Base-by-base conservation (phyloP, 345 rosid genomes). In the Physaria fendleri region DNA sequence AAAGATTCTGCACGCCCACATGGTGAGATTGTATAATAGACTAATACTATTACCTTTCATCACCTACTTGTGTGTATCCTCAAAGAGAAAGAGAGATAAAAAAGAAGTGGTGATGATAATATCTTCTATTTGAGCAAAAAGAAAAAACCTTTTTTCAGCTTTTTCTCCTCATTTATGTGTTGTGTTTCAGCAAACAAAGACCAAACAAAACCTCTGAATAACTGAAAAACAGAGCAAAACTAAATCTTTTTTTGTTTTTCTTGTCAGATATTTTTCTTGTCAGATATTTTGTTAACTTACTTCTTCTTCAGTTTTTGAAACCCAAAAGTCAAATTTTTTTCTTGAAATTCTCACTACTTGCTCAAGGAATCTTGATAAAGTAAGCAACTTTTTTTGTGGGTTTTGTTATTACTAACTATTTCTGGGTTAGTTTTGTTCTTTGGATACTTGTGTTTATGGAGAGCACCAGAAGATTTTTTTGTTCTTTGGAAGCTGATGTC, bases 1-100 rank as follows among this genome's bases (percentile, higher is more conserved):
- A 70, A 70, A 70, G 74, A 70, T 70, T 63, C 74, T 70, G 59
- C 74, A 63, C 69, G 64, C 74, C 65, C 74, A 70, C 74, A 70
- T 63, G 69, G 60, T 70, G 54, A 70, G 69, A 56, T 25, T 48
- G n/a, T n/a, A 56, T 56, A 63, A 55, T 70, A 70, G 54, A 56
- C 28, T 62, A 63, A 34, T 49, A 55, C 14, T 63, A 55, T 53
- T n/a, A n/a, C 57, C 46, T 68, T 56, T 59, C 65, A 48, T 62
- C 64, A 70, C 59, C 74, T 70, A 70, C 65, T 63, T 70, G 65
- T 39, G 13, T 10, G 13, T 32, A 68, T 54, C 56, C 62, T 42
- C 40, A 51, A 23, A 53, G 12, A 64, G 14, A 44, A 11, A 55
- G 13, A 46, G 12, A 55, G 10, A 46, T 6, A 64, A 46, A 50